phyloP scores from a whole-genome alignment of 306 rosid species.

The Abrus pulchellus region DNA sequence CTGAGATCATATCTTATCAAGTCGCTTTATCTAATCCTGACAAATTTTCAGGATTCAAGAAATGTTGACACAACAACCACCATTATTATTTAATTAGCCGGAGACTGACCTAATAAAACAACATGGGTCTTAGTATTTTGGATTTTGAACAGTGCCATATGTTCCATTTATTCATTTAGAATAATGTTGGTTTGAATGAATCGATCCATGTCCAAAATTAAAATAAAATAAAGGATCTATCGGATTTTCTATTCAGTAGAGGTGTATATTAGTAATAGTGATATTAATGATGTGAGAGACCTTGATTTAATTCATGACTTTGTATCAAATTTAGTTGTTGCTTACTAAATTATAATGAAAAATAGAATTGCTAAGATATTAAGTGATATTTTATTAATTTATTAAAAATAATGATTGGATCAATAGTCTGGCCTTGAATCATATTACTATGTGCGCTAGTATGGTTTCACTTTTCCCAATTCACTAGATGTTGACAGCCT shows the following conservation, averaged over 20 bases:
- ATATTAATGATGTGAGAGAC: background rate
- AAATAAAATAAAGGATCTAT: background rate
- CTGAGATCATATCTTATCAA: constrained; percentile 24
- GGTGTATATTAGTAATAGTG: background rate
- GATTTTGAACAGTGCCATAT: constrained; percentile 5
- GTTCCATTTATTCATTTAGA: constrained; percentile 7
- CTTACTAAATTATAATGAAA: constrained; percentile 21
- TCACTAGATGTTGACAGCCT: constrained; percentile 31
- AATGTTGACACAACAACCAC: constrained; percentile 43
- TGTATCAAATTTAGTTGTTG: background rate
- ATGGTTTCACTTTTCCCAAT: constrained; percentile 32
- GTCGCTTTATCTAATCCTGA: constrained; percentile 19
- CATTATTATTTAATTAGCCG: constrained; percentile 27
- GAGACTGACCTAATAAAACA: constrained; percentile 6
- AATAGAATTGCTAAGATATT: background rate
- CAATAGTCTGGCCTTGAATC: background rate
- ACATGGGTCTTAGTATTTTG: constrained; percentile 2
- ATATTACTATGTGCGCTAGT: background rate
- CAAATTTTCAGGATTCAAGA: constrained; percentile 28
- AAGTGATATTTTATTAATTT: background rate
- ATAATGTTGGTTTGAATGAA: constrained; percentile 21
- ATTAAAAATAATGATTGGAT: background rate
- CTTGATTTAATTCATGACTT: background rate
- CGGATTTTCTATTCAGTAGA: background rate
- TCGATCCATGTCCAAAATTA: too few relatives aligned